Evolutionary conservation across 2,329 filamentous ascomycete genomes (phyloP), one percentile per base, ranked within the genome.

Genomic region (Penicillium sp.): DNA sequence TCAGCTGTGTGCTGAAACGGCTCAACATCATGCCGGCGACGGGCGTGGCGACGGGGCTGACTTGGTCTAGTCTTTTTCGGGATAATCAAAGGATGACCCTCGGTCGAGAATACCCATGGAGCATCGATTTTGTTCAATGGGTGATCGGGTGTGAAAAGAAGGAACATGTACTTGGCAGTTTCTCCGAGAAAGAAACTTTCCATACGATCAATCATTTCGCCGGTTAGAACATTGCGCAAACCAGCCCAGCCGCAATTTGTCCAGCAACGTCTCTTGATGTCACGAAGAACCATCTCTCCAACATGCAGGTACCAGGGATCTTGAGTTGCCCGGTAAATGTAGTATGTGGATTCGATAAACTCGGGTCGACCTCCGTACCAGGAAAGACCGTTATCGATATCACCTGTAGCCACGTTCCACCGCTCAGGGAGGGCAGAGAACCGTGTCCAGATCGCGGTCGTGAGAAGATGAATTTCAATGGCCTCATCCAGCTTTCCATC

Each of bases 101-200:
- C 95, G 0, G 95, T 99, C 0, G 90, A 95, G 72, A 99, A 98
- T 14, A 99, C 93, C 72, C 89, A 96, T 0, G 93, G 86, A 0
- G 88, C 87, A 73, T 98, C 95, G 39, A 96, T 78, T 21, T 86
- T 87, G 74, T 98, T 98, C 43, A 99, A 78, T 0, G 93, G 91
- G 75, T 98, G 95, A 14, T 87, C 83, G 5, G 87, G 83, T 63
- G 96, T 90, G 73, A 96, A 98, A 2, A 98, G 84, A 53, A 99
- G 79, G 72, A 96, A 98, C 61, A 99, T 80, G 73, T 99, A 99
- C 75, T 98, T 97, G 45, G 91, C 88, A 1, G 95, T 99, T 75
- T 99, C 95, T 14, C 95, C 93, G 1, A 99, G 82, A 69, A 98
- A 98, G 81, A 98, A 99, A 72, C 93, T 98, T 75, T 99, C 95